Evolutionary conservation across 106 monocot species (phyloP), one percentile per base, ranked within the genome.

Genomic region (Ottelia alismoides): DNA sequence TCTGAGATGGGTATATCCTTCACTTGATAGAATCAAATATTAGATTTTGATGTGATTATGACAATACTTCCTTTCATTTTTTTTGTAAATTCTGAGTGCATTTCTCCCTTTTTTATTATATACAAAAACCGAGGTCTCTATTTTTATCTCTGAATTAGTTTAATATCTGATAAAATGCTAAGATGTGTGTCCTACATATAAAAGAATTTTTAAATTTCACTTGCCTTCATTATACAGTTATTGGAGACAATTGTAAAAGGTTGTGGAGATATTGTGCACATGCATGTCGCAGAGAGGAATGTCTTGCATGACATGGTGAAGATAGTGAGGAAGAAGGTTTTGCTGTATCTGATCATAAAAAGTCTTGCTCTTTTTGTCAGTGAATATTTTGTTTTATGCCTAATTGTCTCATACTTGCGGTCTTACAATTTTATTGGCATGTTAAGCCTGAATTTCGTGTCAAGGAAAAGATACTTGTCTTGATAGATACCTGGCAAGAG

Each of bases 401-500:
- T 19, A 1, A 20, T 1, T 20, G 31, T 57, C 40, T 17, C 32
- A 31, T 22, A 2, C n/a, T n/a, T n/a, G n/a, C n/a, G n/a, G 40
- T 32, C 56, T 20, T 22, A 1, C n/a, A 0, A 3, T 55, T 30
- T 5, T 4, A 30, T 4, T 55, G 26, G 27, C 24, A 11, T 57
- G 2, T 30, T 66, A 59, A 80, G 67, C 71, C 80, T 63, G 80
- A 80, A 60, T 66, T 67, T 64, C 66, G 51, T 71, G 80, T 80
- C 61, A 80, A 80, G 49, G 80, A 80, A 64, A 80, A 80, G 40
- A 71, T 75, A 68, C 47, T 80, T 11, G 55, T 58, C 9, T 31
- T 80, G 52, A 59, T 80, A 44, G 53, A 75, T 40, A 56, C 55
- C 12, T 80, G 80, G 74, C 80, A 74, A 55, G 74, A 80, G 57